Evolutionary conservation across 2,329 filamentous ascomycete genomes (phyloP).

Genomic region (Colletotrichum euphorbiae): DNA sequence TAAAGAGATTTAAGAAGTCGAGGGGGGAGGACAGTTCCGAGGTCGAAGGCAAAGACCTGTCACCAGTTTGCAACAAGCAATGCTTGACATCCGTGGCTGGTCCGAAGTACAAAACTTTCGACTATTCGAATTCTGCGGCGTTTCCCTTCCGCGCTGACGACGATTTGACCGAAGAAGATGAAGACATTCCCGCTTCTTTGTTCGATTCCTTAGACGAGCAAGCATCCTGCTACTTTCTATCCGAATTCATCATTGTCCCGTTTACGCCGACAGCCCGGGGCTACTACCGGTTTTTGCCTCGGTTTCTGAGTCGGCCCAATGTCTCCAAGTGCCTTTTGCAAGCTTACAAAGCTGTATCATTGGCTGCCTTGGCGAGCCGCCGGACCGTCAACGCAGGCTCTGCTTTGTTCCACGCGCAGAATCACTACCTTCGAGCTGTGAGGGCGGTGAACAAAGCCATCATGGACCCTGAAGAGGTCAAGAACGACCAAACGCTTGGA

Average conservation of each 20-base stretch:
- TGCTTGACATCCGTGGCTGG: conserved; percentile 32
- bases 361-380: conserved; percentile 36
- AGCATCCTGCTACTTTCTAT: conserved; percentile 40
- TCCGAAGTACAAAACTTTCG: conserved; percentile 35
- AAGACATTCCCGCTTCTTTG: conserved; percentile 31
- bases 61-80: conserved; percentile 33
- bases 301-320: conserved; percentile 32
- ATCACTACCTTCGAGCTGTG: conserved; percentile 39
- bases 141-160: conserved; percentile 32
- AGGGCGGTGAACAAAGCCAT: conserved; percentile 39
- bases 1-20: conserved; percentile 41
- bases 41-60: conserved; percentile 22
- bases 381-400: conserved; percentile 17
- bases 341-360: conserved; percentile 39
- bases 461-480: conserved; percentile 36
- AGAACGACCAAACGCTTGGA: conserved; percentile 38
- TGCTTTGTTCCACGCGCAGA: conserved; percentile 35
- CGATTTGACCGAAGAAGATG: conserved; percentile 26
- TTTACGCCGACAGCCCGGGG: conserved; percentile 23
- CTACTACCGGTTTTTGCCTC: conserved; percentile 39
- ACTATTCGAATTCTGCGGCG: conserved; percentile 28
- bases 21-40: conserved; percentile 36
- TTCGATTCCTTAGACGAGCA: conserved; percentile 37
- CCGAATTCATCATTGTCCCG: conserved; percentile 39
- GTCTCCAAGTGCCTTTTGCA: conserved; percentile 38